Evolutionary conservation across 2,329 filamentous ascomycete genomes (phyloP).

Genomic region (Trichoderma afroharzianum): DNA sequence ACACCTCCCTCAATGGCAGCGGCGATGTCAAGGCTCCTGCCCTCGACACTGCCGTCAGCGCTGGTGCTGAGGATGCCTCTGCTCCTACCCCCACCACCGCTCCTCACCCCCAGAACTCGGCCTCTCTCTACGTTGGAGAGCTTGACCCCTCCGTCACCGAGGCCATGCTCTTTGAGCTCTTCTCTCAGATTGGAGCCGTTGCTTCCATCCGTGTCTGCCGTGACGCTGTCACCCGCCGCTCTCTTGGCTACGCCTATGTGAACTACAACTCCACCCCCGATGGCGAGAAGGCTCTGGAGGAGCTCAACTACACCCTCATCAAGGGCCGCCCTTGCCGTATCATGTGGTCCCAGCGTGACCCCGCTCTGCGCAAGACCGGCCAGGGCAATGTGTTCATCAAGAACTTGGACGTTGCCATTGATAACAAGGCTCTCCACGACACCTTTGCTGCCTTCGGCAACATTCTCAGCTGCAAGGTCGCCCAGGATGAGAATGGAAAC

Average conservation of each 20-base stretch:
- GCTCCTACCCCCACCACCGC: conserved; percentile 70
- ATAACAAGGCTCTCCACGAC: conserved; percentile 99
- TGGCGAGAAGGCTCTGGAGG: conserved; percentile 96
- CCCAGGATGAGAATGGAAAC: conserved; percentile 92
- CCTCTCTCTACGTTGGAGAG: conserved; percentile 98
- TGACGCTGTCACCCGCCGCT: conserved; percentile 96
- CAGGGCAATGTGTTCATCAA: conserved; percentile 99
- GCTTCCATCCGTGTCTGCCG: conserved; percentile 99
- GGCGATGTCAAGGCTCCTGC: conserved; percentile 63
- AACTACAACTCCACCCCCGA: conserved; percentile 99
- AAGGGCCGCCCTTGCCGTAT: conserved; percentile 99
- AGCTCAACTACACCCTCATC: conserved; percentile 99
- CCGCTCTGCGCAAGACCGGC: conserved; percentile 96
- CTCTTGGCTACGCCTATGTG: conserved; percentile 98
- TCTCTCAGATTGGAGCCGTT: conserved; percentile 98
- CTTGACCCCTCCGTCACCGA: conserved; percentile 97
- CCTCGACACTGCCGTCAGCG: conserved; percentile 70
- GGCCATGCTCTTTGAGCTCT: conserved; percentile 99
- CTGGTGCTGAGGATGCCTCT: conserved; percentile 56
- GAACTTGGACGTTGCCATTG: conserved; percentile 96
- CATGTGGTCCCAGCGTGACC: conserved; percentile 99
- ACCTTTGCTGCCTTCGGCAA: conserved; percentile 98
- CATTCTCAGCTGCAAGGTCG: conserved; percentile 99
- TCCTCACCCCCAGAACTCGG: conserved; percentile 83
- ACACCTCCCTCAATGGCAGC: conserved; percentile 64